A percentile compares a stretch with the other conserved stretches of the same genome.
phyloP scores from a whole-genome alignment of 257 asterid genomes.

The Parsonsia alboflavescens region DNA sequence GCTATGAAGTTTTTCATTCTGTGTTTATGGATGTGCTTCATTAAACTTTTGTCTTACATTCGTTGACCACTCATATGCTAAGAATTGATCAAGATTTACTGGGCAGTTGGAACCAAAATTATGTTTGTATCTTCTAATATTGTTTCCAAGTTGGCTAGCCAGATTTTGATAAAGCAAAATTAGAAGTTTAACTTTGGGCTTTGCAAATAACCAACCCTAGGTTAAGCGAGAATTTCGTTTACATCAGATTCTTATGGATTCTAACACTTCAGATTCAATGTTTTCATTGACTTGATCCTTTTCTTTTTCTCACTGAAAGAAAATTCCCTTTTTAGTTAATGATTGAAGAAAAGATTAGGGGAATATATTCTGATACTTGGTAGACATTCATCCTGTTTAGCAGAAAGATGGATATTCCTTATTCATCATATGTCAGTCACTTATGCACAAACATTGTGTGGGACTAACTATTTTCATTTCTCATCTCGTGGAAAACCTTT shows the following conservation, averaged over 20 bases:
- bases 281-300: neutral
- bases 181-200: neutral
- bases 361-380: neutral
- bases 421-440: too few relatives aligned
- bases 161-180: neutral
- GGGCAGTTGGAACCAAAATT: neutral
- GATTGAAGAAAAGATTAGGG: neutral
- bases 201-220: neutral
- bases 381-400: too few relatives aligned
- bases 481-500: too few relatives aligned
- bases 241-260: neutral
- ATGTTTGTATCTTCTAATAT: neutral
- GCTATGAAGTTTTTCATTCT: neutral
- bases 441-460: too few relatives aligned
- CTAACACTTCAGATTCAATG: neutral
- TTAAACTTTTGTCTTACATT: constrained; percentile 10
- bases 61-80: neutral
- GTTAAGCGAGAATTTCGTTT: too few relatives aligned
- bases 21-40: constrained; percentile 37
- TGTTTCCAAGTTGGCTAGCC: neutral
- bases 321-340: neutral
- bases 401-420: too few relatives aligned
- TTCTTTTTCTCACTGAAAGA: neutral
- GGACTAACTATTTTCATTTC: too few relatives aligned
- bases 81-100: constrained; percentile 1